A percentile compares a stretch with the other conserved stretches of the same genome.
Evolutionary conservation across 768 basidiomycete genomes (phyloP).

Genomic region (Trametes cinnabarina): DNA sequence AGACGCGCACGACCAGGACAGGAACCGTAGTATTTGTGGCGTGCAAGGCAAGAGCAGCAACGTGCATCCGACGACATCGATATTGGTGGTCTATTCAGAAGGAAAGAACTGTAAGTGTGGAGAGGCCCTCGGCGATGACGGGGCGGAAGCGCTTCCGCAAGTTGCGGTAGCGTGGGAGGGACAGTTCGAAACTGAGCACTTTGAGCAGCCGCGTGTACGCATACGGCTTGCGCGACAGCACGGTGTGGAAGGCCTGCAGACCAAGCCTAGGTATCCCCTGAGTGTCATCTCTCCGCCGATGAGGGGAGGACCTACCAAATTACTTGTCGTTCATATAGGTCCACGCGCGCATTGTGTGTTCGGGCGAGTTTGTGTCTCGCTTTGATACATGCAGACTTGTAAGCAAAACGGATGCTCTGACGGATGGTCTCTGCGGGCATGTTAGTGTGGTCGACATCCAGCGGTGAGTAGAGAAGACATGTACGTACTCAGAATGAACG

Average conservation of each 20-base stretch:
- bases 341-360: conserved; percentile 37
- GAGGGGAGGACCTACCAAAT: conserved; percentile 51
- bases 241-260: conserved; percentile 69
- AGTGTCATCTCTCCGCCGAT: neutral
- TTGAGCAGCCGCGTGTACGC: conserved; percentile 48
- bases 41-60: too few species aligned
- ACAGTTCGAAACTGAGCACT: conserved; percentile 50
- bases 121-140: conserved; percentile 48
- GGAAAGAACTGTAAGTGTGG: conserved; percentile 23
- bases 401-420: conserved; percentile 57
- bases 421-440: conserved; percentile 52
- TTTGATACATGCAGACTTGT: conserved; percentile 49
- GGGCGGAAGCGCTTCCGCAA: conserved; percentile 44
- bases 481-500: conserved; percentile 56
- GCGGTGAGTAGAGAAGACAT: neutral
- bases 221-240: conserved; percentile 54
- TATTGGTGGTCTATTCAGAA: conserved; percentile 18
- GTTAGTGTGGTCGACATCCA: neutral
- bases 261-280: conserved; percentile 60
- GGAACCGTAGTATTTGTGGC: too few species aligned
- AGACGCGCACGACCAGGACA: too few species aligned
- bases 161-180: conserved; percentile 42
- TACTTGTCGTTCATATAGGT: conserved; percentile 49
- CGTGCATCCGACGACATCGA: too few species aligned
- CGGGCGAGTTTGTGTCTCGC: conserved; percentile 40